Evolutionary conservation across 2,329 filamentous ascomycete species (phyloP).

Genomic region (Reticulascus tulasneorum): DNA sequence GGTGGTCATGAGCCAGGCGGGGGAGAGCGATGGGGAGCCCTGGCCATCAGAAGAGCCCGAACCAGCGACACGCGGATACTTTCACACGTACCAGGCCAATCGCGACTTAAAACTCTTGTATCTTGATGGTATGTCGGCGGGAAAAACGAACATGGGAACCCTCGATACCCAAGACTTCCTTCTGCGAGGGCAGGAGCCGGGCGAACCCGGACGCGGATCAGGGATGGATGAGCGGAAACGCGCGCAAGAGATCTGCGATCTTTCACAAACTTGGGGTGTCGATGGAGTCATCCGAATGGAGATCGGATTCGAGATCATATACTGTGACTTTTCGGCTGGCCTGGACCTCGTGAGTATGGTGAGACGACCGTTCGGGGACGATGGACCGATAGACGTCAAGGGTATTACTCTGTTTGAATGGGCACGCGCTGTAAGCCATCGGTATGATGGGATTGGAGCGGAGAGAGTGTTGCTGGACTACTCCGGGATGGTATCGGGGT

Average conservation of each 20-base stretch:
- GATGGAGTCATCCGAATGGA: slow-evolving; percentile 66
- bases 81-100: slow-evolving; percentile 62
- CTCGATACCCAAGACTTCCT: slow-evolving; percentile 64
- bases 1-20: too few species aligned
- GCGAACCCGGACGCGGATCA: slow-evolving; percentile 6
- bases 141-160: slow-evolving; percentile 61
- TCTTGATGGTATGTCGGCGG: slow-evolving; percentile 67
- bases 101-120: slow-evolving; percentile 60
- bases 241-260: slow-evolving; percentile 51
- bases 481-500: slow-evolving; percentile 46
- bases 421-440: slow-evolving; percentile 34
- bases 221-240: slow-evolving; percentile 49
- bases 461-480: slow-evolving; percentile 41
- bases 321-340: slow-evolving; percentile 56
- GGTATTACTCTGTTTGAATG: slow-evolving; percentile 33
- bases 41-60: too few species aligned
- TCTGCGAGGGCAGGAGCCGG: slow-evolving; percentile 38
- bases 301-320: slow-evolving; percentile 65
- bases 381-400: slow-evolving; percentile 14
- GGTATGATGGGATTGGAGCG: slow-evolving; percentile 42
- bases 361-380: slow-evolving; percentile 21
- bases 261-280: slow-evolving; percentile 52
- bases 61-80: slow-evolving; percentile 50
- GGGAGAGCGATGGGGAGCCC: too few species aligned
- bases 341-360: slow-evolving; percentile 31